Conservation (phyloP, 306 rosid genomes). For the Fragaria ananassa region DNA sequence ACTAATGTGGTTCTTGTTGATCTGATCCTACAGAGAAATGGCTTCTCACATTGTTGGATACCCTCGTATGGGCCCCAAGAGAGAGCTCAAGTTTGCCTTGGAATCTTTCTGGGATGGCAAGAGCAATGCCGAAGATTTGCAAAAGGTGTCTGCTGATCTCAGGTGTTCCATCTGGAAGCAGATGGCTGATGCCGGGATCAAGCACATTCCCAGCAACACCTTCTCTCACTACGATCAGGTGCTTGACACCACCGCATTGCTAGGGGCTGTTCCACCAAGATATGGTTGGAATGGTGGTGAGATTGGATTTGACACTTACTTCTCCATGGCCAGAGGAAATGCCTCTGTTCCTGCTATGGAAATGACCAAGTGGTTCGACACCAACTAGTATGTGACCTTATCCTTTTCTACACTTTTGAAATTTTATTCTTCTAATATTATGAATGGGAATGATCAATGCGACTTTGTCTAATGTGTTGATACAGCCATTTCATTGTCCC, state of each 20-base stretch:
- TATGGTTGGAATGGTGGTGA: constrained; percentile 85
- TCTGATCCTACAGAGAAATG: constrained; percentile 47
- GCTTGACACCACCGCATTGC: constrained; percentile 75
- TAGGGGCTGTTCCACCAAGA: constrained; percentile 87
- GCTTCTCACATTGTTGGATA: constrained; percentile 92
- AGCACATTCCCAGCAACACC: constrained; percentile 86
- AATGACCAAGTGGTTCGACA: constrained; percentile 99
- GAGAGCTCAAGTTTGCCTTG: constrained; percentile 91
- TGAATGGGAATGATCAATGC: background rate
- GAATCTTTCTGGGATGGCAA: constrained; percentile 91
- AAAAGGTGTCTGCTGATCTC: constrained; percentile 77
- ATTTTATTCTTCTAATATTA: background rate
- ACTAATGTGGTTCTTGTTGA: constrained; percentile 24
- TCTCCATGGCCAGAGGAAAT: constrained; percentile 96
- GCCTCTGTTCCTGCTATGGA: constrained; percentile 95
- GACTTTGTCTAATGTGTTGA: constrained; percentile 19
- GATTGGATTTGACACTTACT: constrained; percentile 73
- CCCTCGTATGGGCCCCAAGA: constrained; percentile 95
- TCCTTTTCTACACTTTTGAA: background rate
- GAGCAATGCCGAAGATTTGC: constrained; percentile 79
- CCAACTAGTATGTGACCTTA: constrained; percentile 73
- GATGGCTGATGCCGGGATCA: constrained; percentile 72
- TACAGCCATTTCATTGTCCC: constrained; percentile 95
- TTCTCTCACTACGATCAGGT: constrained; percentile 78
- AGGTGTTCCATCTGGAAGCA: constrained; percentile 88